Evolutionary conservation across 768 basidiomycete genomes (phyloP), one percentile per base, ranked within the genome.

Genomic region (Agrocybe pediades): DNA sequence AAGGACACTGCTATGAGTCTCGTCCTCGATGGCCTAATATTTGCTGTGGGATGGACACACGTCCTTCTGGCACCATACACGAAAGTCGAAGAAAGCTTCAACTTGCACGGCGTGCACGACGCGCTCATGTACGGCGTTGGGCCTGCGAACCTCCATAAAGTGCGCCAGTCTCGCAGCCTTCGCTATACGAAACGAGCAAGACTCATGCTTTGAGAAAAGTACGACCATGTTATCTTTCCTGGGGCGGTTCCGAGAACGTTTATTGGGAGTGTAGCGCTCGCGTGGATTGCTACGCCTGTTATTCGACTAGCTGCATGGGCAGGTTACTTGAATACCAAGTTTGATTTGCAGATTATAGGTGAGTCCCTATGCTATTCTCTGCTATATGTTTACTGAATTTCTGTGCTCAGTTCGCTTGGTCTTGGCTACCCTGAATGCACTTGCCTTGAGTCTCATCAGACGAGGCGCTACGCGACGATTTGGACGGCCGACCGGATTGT

Each of bases 61-160:
- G 88, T 95, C 43, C 59, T 89, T 21, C 73, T 92, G 2, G 82
- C 91, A 2, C 96, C 97, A 0, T 93, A 89, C 67, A 90, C 92
- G 3, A 99, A 99, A 73, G 97, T 99, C 24, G 97, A 99, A 69
- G 97, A 99, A 72, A 91, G 89, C 64, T 98, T 98, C 78, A 95
- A 89, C 60, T 80, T 98, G 8, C 97, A 98, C 65, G 95, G 92
- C 0, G 80, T 79, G 0, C 92, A 97, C 64, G 97, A 99, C 69
- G 75, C 92, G 21, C 73, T 98, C 24, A 80, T 87, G 72, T 86
- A 93, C 63, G 94, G 95, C 2, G 65, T 84, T 16, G 43, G 64
- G 0, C 64, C 70, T 2, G 62, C 65, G 2, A 68, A 61, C 27
- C 67, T 91, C 23, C 64, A 58, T 33, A 78, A 83, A 40, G 85